phyloP scores from a whole-genome alignment of 2,329 filamentous ascomycete species.

The Diplodia seriata region DNA sequence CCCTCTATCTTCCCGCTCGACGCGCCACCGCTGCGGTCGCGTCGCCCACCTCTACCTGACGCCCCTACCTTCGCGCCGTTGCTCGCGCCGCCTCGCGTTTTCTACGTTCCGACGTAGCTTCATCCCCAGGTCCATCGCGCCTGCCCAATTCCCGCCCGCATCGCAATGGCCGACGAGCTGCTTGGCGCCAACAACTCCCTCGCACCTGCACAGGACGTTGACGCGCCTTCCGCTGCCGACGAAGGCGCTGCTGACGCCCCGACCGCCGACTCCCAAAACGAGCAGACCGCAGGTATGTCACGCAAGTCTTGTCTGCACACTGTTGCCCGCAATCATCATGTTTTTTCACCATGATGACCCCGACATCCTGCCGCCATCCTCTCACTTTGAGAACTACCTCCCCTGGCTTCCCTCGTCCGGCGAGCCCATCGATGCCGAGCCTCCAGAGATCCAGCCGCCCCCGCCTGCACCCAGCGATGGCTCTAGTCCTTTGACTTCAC shows the following conservation, averaged over 20 bases:
- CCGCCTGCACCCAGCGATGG: neutral
- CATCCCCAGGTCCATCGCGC: slow-evolving; percentile 38
- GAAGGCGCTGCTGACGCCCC: slow-evolving; percentile 22
- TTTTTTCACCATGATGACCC: neutral
- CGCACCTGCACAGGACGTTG: slow-evolving; percentile 38
- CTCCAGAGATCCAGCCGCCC: neutral
- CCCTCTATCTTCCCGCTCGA: neutral
- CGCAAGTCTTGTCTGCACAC: neutral
- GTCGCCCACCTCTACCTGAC: neutral
- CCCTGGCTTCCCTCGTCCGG: neutral
- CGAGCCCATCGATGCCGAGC: neutral
- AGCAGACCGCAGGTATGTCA: slow-evolving; percentile 30
- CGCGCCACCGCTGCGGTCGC: slow-evolving; percentile 21
- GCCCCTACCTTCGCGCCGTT: neutral
- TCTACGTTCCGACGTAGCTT: slow-evolving; percentile 34
- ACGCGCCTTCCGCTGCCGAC: slow-evolving; percentile 30
- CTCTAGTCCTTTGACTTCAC: neutral
- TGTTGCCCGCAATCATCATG: slow-evolving; percentile 7
- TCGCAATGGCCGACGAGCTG: slow-evolving; percentile 47
- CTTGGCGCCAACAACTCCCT: slow-evolving; percentile 38
- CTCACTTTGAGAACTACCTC: neutral
- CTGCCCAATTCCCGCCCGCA: slow-evolving; percentile 34
- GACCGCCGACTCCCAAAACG: slow-evolving; percentile 23
- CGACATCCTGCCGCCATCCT: neutral
- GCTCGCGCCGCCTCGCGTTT: slow-evolving; percentile 17